Evolutionary conservation across 306 rosid genomes (phyloP), one percentile per base, ranked within the genome.

Genomic region (Dryas octopetala): DNA sequence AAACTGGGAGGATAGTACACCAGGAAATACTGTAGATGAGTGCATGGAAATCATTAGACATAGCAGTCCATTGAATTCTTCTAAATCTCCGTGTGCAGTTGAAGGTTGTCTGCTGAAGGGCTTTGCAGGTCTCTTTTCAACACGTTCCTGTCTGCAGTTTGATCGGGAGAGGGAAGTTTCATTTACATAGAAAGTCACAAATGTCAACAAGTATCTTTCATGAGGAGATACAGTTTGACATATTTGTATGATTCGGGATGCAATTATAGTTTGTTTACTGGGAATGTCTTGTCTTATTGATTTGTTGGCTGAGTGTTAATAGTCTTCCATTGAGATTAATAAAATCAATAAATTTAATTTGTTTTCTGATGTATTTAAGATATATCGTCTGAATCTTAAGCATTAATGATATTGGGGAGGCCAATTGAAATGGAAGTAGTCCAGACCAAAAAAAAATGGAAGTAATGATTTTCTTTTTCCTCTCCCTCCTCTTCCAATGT

Each of bases 41-140:
- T 79, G 72, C 77, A 86, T 77, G 86, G 95, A 86, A 28, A 78
- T 75, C 23, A 62, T 80, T 41, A 87, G 84, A 75, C 88, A 89
- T 43, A 87, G 68, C 60, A 75, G 80, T 71, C 83, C 91, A 3
- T 16, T 88, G 67, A 88, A 87, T 70, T 88, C 95, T 76, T 82
- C 97, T 3, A 86, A 84, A 75, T 83, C 98, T 73, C 88, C 85
- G 8, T 92, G 99, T 83, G 89, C 98, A 17, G 93, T 92, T 82
- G 99, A 92, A 88, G 92, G 97, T 55, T 89, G 88, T 75, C 79
- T 96, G 43, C 86, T 92, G 16, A 82, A 92, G 88, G 99, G 98
- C 43, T 84, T 92, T 78, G 99, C 97, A 4, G 92, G 96, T 69
- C 85, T 96, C 74, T 87, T 96, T 55, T 81, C 98, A 28, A 77